Evolutionary conservation across 2,329 filamentous ascomycete genomes (phyloP), one percentile per base, ranked within the genome.

Genomic region (Lithohypha guttulata): DNA sequence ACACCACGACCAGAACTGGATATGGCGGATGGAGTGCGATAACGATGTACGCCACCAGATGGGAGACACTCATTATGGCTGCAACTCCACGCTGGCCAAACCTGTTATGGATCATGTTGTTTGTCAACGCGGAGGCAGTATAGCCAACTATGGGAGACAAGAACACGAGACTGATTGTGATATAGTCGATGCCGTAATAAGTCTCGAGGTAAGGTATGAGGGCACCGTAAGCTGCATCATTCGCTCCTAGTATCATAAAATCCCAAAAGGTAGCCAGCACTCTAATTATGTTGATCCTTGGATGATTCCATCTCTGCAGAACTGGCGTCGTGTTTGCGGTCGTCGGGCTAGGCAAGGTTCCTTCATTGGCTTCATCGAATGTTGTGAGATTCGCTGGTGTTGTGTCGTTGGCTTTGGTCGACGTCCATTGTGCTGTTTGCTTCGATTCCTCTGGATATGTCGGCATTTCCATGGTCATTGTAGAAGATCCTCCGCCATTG

Each of bases 71-170:
- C 1, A 70, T 75, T 1, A 84, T 55, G 36, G 83, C 53, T 14
- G 80, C 79, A 75, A 87, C 70, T 10, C 83, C 84, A 17, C 79
- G 70, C 55, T 84, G 81, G 21, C 84, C 83, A 20, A 63, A 45
- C 11, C 47, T 51, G 32, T 54, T 50, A 48, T 70, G 66, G 18
- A 68, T 53, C 4, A 42, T 36, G 42, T 65, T 64, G 47, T 65
- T 68, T 22, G 62, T 43, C 14, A 69, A 45, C 6, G 68, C 66
- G 2, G 66, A 60, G 2, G 56, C 42, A 10, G 60, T 62, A 51
- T 70, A 71, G n/a, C 68, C 68, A 5, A 62, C 49, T 22, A 68
- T 61, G 0, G 67, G 66, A 11, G 65, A 60, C 9, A 70, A 59
- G 53, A 70, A 70, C 41, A 70, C 55, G 2, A 70, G 54, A 3